Conservation (phyloP, 2,329 filamentous ascomycete species). For the Colletotrichum musicola region DNA sequence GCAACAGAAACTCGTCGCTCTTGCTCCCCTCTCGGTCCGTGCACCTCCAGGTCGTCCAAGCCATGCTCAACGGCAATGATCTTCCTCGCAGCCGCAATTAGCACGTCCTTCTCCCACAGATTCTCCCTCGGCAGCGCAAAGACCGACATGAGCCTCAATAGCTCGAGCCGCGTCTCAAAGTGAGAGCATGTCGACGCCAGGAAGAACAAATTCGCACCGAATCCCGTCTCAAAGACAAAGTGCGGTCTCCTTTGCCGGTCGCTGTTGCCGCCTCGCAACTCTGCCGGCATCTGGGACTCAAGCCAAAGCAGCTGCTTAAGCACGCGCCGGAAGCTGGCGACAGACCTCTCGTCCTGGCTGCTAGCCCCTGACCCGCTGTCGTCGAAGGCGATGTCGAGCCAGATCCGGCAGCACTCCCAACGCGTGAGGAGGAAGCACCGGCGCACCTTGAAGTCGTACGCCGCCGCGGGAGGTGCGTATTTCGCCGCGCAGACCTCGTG, state of each 20-base stretch:
- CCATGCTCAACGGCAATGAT: constrained; percentile 9
- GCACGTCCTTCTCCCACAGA: constrained; percentile 4
- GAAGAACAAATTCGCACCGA: constrained; percentile 1
- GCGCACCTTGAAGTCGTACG: background rate
- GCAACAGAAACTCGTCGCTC: background rate
- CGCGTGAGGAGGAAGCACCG: background rate
- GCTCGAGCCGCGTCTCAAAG: constrained; percentile 1
- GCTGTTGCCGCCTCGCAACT: background rate
- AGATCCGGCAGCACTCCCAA: background rate
- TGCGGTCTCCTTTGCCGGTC: background rate
- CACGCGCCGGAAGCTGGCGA: background rate
- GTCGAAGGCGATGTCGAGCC: background rate
- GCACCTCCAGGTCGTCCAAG: background rate
- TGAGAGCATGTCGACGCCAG: background rate
- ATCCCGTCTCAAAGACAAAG: constrained; percentile 14
- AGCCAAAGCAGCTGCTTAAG: constrained; percentile 2
- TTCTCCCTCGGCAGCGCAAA: constrained; percentile 11
- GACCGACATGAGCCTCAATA: background rate
- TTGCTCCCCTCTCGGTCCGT: background rate
- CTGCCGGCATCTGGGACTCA: constrained; percentile 1
- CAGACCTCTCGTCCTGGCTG: background rate
- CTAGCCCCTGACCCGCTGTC: no score
- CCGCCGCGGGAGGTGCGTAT: background rate
- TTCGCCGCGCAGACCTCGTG: background rate
- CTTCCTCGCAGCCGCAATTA: background rate